These are phyloP conservation scores for Nemania serpens DNA, from an alignment of 2,329 filamentous ascomycete species.

Conservation along the genomic window DNA sequence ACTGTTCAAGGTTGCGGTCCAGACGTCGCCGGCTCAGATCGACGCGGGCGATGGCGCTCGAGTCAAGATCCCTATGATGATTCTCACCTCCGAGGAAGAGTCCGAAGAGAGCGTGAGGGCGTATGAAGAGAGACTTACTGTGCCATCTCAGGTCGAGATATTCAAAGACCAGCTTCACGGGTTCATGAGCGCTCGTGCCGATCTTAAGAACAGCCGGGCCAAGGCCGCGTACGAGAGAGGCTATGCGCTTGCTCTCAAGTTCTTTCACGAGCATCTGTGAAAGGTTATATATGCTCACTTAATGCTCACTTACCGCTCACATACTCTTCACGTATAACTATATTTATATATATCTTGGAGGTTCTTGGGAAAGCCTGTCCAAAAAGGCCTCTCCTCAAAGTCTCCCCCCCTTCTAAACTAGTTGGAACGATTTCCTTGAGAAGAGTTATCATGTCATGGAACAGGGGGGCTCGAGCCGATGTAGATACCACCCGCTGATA, in stretches of 20 bases:
- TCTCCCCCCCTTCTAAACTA: no score
- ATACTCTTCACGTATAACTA: not conserved
- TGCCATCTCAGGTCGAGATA: conserved; percentile 62
- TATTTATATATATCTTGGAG: not conserved
- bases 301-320: no score
- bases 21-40: conserved; percentile 63
- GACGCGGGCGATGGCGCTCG: conserved; percentile 60
- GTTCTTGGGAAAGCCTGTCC: no score
- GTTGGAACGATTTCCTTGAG: no score
- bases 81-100: conserved; percentile 70
- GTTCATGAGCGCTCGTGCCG: conserved; percentile 70
- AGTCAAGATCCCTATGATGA: conserved; percentile 31
- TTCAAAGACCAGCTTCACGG: conserved; percentile 69
- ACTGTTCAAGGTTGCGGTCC: conserved; percentile 57
- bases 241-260: conserved; percentile 60
- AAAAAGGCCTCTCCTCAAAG: no score
- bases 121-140: conserved; percentile 55
- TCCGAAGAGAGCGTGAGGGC: conserved; percentile 55
- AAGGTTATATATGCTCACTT: not conserved
- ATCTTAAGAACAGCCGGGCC: conserved; percentile 58
- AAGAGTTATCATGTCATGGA: no score
- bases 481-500: no score
- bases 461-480: no score
- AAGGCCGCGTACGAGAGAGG: conserved; percentile 64
- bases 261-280: conserved; percentile 55